phyloP scores from a whole-genome alignment of 2,329 filamentous ascomycete species.

The Xylariaceae sp. region DNA sequence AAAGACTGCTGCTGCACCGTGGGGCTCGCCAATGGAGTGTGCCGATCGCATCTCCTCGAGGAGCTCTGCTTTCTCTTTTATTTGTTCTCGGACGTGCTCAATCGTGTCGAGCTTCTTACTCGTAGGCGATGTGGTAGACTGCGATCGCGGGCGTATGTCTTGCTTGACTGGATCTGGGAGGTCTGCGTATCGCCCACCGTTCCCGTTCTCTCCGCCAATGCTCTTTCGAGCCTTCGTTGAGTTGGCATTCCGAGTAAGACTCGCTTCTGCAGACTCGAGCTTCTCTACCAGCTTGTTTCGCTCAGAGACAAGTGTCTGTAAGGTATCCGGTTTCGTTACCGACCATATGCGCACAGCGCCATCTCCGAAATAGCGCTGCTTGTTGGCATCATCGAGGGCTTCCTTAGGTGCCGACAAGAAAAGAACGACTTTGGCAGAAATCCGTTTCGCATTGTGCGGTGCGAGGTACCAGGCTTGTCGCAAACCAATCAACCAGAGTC shows the following conservation, averaged over 20 bases:
- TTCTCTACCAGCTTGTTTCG: conserved; percentile 71
- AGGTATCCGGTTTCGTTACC: conserved; percentile 64
- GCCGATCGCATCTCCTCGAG: conserved; percentile 38
- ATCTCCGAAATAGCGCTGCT: conserved; percentile 73
- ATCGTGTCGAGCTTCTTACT: conserved; percentile 87
- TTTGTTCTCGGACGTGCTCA: conserved; percentile 70
- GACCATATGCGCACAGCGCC: conserved; percentile 83
- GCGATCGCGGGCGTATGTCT: conserved; percentile 45
- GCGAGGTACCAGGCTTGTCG: conserved; percentile 92
- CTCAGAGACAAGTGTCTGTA: conserved; percentile 75
- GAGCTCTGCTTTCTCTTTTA: conserved; percentile 39
- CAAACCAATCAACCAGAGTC: conserved; percentile 88
- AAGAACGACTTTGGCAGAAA: conserved; percentile 90
- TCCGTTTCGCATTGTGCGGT: conserved; percentile 73
- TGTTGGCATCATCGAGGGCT: conserved; percentile 69
- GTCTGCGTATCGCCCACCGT: conserved; percentile 12
- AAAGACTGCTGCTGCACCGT: conserved; percentile 68
- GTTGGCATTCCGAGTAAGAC: conserved; percentile 72
- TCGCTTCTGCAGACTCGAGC: conserved; percentile 78
- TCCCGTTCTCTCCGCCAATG: conserved; percentile 3
- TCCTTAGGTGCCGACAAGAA: conserved; percentile 79
- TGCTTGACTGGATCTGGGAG: conserved; percentile 24
- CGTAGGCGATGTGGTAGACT: conserved; percentile 55
- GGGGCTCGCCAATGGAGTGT: conserved; percentile 18
- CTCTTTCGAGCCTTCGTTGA: conserved; percentile 45